Evolutionary conservation across 441 rosid species (phyloP).

Genomic region (Adansonia gregorii): DNA sequence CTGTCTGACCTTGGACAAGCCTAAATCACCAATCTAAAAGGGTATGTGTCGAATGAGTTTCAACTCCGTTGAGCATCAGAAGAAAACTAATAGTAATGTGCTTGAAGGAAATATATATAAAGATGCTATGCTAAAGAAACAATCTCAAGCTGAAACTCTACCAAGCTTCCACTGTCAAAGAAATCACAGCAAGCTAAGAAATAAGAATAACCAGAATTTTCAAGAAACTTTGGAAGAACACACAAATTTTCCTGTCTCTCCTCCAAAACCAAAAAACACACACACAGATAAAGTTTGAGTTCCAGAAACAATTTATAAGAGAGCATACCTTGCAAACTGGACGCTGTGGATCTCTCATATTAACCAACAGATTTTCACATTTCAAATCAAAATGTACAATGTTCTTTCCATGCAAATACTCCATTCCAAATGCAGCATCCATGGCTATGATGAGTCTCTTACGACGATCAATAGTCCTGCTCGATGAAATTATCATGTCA

Average conservation of each 20-base stretch:
- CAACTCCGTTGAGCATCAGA: slow-evolving; percentile 17
- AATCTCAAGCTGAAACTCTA: slow-evolving; percentile 18
- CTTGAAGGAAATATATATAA: slow-evolving; percentile 1
- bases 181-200: slow-evolving; percentile 21
- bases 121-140: slow-evolving; percentile 14
- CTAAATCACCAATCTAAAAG: slow-evolving; percentile 91
- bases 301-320: slow-evolving; percentile 11
- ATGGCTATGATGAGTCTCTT: slow-evolving; percentile 98
- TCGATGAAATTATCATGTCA: slow-evolving; percentile 33
- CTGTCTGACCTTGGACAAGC: slow-evolving; percentile 93
- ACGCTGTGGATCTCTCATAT: slow-evolving; percentile 99
- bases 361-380: slow-evolving; percentile 94
- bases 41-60: slow-evolving; percentile 28
- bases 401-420: slow-evolving; percentile 95
- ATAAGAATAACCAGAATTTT: slow-evolving; percentile 23
- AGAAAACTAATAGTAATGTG: background rate
- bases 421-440: slow-evolving; percentile 99
- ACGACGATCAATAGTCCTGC: slow-evolving; percentile 94
- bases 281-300: background rate
- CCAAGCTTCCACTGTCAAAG: slow-evolving; percentile 4
- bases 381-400: slow-evolving; percentile 97
- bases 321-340: slow-evolving; percentile 90
- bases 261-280: background rate
- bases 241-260: background rate
- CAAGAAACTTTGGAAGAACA: slow-evolving; percentile 18